Evolutionary conservation across 2,329 filamentous ascomycete species (phyloP).

Genomic region (Cryphonectria naterciae): DNA sequence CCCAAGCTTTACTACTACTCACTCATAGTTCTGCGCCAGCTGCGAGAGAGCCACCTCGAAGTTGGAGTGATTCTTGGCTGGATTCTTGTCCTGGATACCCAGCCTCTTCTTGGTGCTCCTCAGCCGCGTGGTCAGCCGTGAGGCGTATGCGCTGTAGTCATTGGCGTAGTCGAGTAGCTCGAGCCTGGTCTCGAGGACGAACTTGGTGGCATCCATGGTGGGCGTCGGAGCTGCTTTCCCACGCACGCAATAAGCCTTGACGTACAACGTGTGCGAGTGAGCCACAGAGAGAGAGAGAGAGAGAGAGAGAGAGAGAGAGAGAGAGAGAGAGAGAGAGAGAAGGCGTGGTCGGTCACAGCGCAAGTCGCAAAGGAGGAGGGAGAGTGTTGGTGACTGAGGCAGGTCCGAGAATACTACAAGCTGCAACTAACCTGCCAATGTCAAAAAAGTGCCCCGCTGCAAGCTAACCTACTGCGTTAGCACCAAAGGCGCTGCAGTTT

Average conservation of each 20-base stretch:
- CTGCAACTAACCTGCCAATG: background rate
- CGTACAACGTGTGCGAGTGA: background rate
- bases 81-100: conserved; percentile 79
- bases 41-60: conserved; percentile 73
- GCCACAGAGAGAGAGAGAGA: background rate
- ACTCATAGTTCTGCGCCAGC: conserved; percentile 77
- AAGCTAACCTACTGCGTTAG: conserved; percentile 1
- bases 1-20: conserved; percentile 39
- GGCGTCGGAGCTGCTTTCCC: background rate
- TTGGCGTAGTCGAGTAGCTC: conserved; percentile 78
- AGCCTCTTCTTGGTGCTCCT: conserved; percentile 85
- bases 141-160: conserved; percentile 85
- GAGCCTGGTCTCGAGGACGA: conserved; percentile 78
- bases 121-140: conserved; percentile 77
- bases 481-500: background rate
- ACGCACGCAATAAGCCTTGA: background rate
- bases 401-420: background rate
- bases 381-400: background rate
- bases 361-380: background rate
- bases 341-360: background rate
- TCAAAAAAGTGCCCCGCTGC: conserved; percentile 24
- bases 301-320: background rate
- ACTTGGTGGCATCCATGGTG: conserved; percentile 87
- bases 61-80: conserved; percentile 81
- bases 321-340: background rate